A percentile compares a stretch with the other conserved stretches of the same genome.
phyloP scores from a whole-genome alignment of 805 yeast genomes.

The Starmerella sp. region DNA sequence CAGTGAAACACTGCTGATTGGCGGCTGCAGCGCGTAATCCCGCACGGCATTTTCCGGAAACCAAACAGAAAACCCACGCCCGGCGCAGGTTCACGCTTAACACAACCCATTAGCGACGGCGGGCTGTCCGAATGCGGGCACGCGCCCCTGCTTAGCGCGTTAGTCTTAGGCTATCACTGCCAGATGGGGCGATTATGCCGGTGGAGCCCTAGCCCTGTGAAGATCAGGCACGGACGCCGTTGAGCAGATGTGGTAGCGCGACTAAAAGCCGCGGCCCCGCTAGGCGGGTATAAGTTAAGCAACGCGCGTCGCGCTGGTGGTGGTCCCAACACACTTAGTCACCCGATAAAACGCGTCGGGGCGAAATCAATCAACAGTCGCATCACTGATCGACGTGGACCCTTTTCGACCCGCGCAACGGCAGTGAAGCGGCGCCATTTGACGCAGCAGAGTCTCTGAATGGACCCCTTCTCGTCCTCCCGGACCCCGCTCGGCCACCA shows the following conservation, averaged over 20 bases:
- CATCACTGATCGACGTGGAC: conserved; percentile 1
- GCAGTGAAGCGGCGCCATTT: conserved; percentile 1
- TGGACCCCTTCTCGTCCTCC: conserved; percentile 15
- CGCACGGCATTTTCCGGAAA: no score
- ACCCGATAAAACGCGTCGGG: conserved; percentile 2
- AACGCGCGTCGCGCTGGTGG: conserved; percentile 1
- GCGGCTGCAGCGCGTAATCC: no score
- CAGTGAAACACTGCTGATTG: neutral
- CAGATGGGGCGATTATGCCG: neutral
- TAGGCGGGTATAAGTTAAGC: neutral
- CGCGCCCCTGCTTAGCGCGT: neutral
- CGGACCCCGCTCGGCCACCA: conserved; percentile 4
- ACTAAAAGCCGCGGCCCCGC: neutral
- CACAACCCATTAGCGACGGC: no score
- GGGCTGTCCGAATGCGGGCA: neutral
- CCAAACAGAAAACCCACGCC: no score
- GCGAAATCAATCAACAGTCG: neutral
- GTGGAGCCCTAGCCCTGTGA: neutral
- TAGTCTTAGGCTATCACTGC: neutral
- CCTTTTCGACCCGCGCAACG: neutral
- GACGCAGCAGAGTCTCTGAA: conserved; percentile 1
- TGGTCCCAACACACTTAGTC: conserved; percentile 4
- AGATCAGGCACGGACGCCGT: neutral
- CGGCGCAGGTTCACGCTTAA: no score
- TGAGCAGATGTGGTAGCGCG: neutral